phyloP scores from a whole-genome alignment of 768 basidiomycete species.

The Agaricus sinodeliciosus region DNA sequence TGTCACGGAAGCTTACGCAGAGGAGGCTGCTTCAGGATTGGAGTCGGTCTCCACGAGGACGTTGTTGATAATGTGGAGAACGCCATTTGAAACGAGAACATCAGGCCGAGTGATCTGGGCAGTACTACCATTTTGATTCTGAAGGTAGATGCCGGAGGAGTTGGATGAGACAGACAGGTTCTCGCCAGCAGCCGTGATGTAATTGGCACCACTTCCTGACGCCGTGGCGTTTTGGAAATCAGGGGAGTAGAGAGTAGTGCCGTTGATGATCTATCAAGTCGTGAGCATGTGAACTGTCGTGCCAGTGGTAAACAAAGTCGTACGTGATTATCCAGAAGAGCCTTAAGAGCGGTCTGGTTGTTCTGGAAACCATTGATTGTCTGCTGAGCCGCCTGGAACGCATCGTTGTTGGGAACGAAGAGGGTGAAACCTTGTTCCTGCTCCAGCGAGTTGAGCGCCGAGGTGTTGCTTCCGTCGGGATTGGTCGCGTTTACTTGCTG shows the following conservation, averaged over 20 bases:
- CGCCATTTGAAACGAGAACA: conserved; percentile 59
- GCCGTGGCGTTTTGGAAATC: conserved; percentile 22
- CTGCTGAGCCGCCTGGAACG: conserved; percentile 29
- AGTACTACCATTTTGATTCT: conserved; percentile 21
- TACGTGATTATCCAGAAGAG: conserved; percentile 57
- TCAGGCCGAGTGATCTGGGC: conserved; percentile 50
- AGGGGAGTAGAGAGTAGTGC: conserved; percentile 58
- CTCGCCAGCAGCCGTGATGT: conserved; percentile 54
- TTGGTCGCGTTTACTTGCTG: conserved; percentile 19
- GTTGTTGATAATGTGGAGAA: conserved; percentile 54
- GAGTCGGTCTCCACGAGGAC: conserved; percentile 41
- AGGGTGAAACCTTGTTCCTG: conserved; percentile 51
- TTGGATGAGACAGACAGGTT: conserved; percentile 45
- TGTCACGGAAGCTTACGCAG: conserved; percentile 38
- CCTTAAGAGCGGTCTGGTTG: conserved; percentile 40
- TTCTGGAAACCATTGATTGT: conserved; percentile 25
- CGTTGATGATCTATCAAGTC: conserved; percentile 52
- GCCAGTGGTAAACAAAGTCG: conserved; percentile 14
- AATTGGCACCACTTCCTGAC: conserved; percentile 18
- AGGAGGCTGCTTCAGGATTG: conserved; percentile 37
- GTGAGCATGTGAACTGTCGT: neutral
- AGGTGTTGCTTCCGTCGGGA: conserved; percentile 25
- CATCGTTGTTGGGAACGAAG: conserved; percentile 57
- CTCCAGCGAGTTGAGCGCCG: conserved; percentile 28
- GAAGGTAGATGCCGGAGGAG: conserved; percentile 51